Conservation (phyloP, 1,284 basidiomycete genomes). For the Amylostereum areolatum region DNA sequence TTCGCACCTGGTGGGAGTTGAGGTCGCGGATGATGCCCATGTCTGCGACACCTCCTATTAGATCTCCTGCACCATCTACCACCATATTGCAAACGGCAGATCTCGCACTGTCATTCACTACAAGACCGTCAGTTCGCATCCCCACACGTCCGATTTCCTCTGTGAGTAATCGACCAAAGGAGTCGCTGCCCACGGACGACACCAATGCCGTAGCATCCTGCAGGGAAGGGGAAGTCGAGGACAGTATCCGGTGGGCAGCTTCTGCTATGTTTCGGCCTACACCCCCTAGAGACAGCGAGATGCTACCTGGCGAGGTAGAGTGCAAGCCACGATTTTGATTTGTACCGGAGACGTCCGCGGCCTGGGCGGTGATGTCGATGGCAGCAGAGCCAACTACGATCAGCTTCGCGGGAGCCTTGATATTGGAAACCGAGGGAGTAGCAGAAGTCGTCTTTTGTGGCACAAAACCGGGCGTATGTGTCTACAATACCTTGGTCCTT, state of each 20-base stretch:
- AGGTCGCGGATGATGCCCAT: constrained; percentile 72
- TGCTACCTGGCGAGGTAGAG: constrained; percentile 79
- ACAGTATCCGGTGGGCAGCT: constrained; percentile 65
- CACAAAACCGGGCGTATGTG: no score
- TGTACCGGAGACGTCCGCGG: constrained; percentile 19
- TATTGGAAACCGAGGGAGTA: not conserved
- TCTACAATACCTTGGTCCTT: no score
- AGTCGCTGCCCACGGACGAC: constrained; percentile 62
- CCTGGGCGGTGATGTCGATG: constrained; percentile 74
- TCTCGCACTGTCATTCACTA: constrained; percentile 31
- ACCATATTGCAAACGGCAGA: constrained; percentile 86
- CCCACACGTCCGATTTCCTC: constrained; percentile 55
- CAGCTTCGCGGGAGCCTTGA: constrained; percentile 30
- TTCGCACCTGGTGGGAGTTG: constrained; percentile 39
- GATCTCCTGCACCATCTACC: constrained; percentile 65
- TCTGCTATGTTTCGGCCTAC: constrained; percentile 95
- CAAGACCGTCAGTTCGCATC: constrained; percentile 81
- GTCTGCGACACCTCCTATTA: constrained; percentile 86
- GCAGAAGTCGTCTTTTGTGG: not conserved
- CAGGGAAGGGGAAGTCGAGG: constrained; percentile 26
- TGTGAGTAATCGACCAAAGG: constrained; percentile 59
- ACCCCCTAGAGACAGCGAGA: constrained; percentile 78
- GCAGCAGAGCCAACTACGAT: constrained; percentile 82
- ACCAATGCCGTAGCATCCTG: constrained; percentile 43
- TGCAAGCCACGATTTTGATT: constrained; percentile 33